Evolutionary conservation across 2,329 filamentous ascomycete genomes (phyloP).

Genomic region (Conoideocrella luteorostrata): DNA sequence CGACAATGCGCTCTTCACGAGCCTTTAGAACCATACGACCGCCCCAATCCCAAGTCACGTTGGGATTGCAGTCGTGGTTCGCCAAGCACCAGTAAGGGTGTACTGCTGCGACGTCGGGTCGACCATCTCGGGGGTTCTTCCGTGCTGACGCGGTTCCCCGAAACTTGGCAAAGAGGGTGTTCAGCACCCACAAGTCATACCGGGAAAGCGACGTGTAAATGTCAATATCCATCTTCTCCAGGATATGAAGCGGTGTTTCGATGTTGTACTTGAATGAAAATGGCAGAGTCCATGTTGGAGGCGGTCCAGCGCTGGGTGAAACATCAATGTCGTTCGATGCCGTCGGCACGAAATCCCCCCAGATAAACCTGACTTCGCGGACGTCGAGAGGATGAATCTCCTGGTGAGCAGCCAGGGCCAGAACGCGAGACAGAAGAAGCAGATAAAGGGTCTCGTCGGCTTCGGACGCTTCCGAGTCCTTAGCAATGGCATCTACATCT

Average conservation of each 20-base stretch:
- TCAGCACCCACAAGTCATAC: slow-evolving; percentile 77
- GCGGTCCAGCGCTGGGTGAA: slow-evolving; percentile 48
- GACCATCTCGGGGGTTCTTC: slow-evolving; percentile 67
- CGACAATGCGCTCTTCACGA: slow-evolving; percentile 50
- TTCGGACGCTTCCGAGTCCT: slow-evolving; percentile 54
- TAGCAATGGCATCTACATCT: slow-evolving; percentile 59
- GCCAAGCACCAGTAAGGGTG: slow-evolving; percentile 95
- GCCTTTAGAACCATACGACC: slow-evolving; percentile 68
- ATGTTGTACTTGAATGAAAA: slow-evolving; percentile 76
- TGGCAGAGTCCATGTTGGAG: slow-evolving; percentile 61
- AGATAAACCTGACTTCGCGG: slow-evolving; percentile 59
- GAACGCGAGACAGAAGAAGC: slow-evolving; percentile 52
- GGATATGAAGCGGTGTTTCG: slow-evolving; percentile 65
- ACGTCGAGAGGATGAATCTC: slow-evolving; percentile 58
- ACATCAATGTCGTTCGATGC: slow-evolving; percentile 47
- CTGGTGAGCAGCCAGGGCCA: slow-evolving; percentile 59
- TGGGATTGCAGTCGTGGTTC: slow-evolving; percentile 94
- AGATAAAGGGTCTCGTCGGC: slow-evolving; percentile 57
- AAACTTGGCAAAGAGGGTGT: slow-evolving; percentile 90
- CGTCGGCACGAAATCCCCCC: slow-evolving; percentile 58
- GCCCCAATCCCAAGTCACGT: slow-evolving; percentile 91
- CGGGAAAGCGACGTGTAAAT: slow-evolving; percentile 53
- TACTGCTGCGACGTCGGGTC: slow-evolving; percentile 86
- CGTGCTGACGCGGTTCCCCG: slow-evolving; percentile 85
- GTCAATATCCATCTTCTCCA: slow-evolving; percentile 81